A percentile compares a stretch with the other conserved stretches of the same genome.
Conservation (phyloP, 1,284 basidiomycete species). For the Heterobasidion irregulare region DNA sequence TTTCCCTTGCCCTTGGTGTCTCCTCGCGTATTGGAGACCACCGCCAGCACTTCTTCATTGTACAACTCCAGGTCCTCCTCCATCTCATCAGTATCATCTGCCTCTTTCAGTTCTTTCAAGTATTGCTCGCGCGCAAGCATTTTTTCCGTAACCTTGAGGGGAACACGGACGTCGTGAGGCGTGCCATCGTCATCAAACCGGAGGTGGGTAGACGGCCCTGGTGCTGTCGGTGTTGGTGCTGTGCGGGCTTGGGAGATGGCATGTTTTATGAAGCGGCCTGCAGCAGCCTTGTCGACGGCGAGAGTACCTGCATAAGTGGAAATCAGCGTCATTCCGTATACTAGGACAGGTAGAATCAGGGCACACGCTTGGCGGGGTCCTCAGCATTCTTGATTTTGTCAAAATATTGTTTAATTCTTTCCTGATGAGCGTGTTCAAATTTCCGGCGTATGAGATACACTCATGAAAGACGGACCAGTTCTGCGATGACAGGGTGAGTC, state of each 20-base stretch:
- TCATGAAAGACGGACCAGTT: slow-evolving; percentile 44
- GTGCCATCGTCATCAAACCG: slow-evolving; percentile 14
- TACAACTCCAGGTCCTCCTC: slow-evolving; percentile 18
- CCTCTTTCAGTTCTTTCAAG: slow-evolving; percentile 41
- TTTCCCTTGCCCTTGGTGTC: slow-evolving; percentile 23
- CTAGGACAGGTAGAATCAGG: slow-evolving; percentile 1
- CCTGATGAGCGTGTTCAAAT: slow-evolving; percentile 29
- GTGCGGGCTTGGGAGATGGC: slow-evolving; percentile 52
- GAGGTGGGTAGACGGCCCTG: slow-evolving; percentile 16
- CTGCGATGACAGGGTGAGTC: slow-evolving; percentile 63
- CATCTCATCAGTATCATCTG: slow-evolving; percentile 31
- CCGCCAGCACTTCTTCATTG: slow-evolving; percentile 31
- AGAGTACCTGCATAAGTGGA: slow-evolving; percentile 29
- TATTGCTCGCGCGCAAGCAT: slow-evolving; percentile 62
- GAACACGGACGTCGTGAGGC: slow-evolving; percentile 22
- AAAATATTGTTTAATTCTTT: slow-evolving; percentile 70
- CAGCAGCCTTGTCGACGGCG: slow-evolving; percentile 67
- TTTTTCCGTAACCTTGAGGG: slow-evolving; percentile 55
- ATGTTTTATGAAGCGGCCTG: slow-evolving; percentile 72
- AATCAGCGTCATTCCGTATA: not conserved
- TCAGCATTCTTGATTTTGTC: slow-evolving; percentile 72
- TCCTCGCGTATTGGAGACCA: slow-evolving; percentile 28
- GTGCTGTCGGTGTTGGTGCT: slow-evolving; percentile 7
- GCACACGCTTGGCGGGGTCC: slow-evolving; percentile 50
- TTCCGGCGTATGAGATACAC: not conserved